Conservation (phyloP, 139 green algal species). For the Bryopsis sp. region DNA sequence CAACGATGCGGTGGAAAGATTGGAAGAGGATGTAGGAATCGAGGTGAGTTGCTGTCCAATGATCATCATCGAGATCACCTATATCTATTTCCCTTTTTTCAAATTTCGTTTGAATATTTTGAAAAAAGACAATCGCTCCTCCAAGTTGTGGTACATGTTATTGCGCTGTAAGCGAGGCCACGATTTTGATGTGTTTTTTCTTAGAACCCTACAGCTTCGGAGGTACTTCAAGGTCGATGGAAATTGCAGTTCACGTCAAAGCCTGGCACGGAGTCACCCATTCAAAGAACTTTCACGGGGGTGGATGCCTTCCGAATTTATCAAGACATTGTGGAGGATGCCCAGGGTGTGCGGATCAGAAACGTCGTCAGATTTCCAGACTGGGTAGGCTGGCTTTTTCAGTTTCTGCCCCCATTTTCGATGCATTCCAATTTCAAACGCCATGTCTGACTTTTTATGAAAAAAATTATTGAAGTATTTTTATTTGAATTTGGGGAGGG, state of each 20-base stretch:
- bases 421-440: neutral
- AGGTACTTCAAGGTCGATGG: slow-evolving; percentile 39
- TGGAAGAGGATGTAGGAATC: slow-evolving; percentile 53
- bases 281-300: slow-evolving; percentile 84
- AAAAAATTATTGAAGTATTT: neutral
- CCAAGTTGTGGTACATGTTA: neutral
- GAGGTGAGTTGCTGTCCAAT: slow-evolving; percentile 21
- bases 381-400: too few relatives aligned
- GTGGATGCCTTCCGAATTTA: slow-evolving; percentile 79
- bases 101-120: slow-evolving; percentile 4
- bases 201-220: neutral
- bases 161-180: neutral
- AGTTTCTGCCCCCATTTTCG: neutral
- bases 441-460: neutral
- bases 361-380: slow-evolving; percentile 80
- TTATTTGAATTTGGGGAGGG: too few relatives aligned
- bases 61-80: neutral
- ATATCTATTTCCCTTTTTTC: neutral
- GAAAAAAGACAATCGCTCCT: neutral
- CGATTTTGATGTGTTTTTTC: neutral
- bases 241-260: slow-evolving; percentile 71
- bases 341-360: slow-evolving; percentile 38
- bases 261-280: slow-evolving; percentile 59
- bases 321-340: slow-evolving; percentile 51
- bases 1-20: slow-evolving; percentile 39